Base-by-base conservation (phyloP, 768 basidiomycete genomes). In the Pilatotrama ljubarskyi region DNA sequence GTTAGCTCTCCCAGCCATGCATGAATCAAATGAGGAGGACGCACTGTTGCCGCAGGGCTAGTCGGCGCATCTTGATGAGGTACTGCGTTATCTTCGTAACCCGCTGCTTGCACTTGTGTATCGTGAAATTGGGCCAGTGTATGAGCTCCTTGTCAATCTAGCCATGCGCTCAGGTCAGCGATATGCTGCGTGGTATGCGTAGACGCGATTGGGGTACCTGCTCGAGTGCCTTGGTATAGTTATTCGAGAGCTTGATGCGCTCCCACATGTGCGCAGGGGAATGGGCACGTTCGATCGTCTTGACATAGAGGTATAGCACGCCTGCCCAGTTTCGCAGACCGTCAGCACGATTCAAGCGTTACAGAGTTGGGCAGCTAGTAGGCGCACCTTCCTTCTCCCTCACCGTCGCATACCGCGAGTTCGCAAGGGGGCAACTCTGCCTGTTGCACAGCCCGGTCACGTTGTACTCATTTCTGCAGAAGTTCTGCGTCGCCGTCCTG, bases 71-170 rank as follows among this genome's bases (percentile, higher is more conserved):
- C 80, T 97, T 95, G 74, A 98, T 98, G 64, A 99, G 84, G 71
- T 98, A 98, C 73, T 99, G 97, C 0, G 96, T 98, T 68, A 99
- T 98, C 79, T 98, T 99, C 11, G 97, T 99, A 29, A 98, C 82
- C 44, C 97, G 86, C 76, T 99, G 97, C 80, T 99, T 99, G 84
- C 97, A 98, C 77, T 98, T 98, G 79, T 98, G 97, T 54, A 95
- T 90, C 32, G 86, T 87, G 74, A 96, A 98, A 68, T 95, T 95
- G 4, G 97, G 96, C 97, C 97, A 98, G 72, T 98, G 93, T n/a
- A 94, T 82, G 61, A 98, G 83, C 70, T 98, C 93, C 53, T 81
- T 82, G 79, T 98, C 97, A 69, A 99, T 96, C 95, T 98, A 64
- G 29, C 57, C 36, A 48, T 24, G 40, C n/a, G 1, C n/a, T 32